Evolutionary conservation across 2,329 filamentous ascomycete species (phyloP).

Genomic region (Trichoderma hamatum): DNA sequence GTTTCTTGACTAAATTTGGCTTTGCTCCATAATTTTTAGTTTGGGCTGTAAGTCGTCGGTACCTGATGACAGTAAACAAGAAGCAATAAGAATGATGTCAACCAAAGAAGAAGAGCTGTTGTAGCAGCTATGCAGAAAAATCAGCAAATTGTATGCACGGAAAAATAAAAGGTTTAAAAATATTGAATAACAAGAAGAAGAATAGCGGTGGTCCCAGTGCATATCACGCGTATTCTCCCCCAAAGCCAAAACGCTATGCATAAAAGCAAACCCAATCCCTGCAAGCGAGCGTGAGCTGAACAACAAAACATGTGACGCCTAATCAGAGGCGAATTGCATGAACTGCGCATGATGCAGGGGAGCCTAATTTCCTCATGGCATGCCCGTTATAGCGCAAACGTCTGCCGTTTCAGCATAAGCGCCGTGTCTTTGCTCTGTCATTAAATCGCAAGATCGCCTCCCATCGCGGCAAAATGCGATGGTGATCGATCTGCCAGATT

Average conservation of each 20-base stretch:
- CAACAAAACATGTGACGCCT: slow-evolving; percentile 20
- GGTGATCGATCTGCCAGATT: background rate
- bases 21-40: background rate
- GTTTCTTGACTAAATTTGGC: background rate
- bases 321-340: slow-evolving; percentile 18
- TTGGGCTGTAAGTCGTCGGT: slow-evolving; percentile 1
- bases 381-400: background rate
- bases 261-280: slow-evolving; percentile 7
- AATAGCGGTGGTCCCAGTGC: background rate
- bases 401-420: slow-evolving; percentile 7
- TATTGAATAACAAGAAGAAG: background rate
- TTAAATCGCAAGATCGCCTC: background rate
- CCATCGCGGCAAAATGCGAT: background rate
- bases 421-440: background rate
- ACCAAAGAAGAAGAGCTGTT: background rate
- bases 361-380: slow-evolving; percentile 18
- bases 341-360: slow-evolving; percentile 23
- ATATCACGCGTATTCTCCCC: background rate
- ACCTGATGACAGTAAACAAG: background rate
- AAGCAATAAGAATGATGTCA: background rate
- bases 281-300: slow-evolving; percentile 7
- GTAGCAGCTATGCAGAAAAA: background rate
- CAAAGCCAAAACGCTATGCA: background rate
- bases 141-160: too few relatives aligned
- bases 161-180: background rate